phyloP scores from a whole-genome alignment of 192 early-diverging fungal genomes.

The Coemansia sp. region DNA sequence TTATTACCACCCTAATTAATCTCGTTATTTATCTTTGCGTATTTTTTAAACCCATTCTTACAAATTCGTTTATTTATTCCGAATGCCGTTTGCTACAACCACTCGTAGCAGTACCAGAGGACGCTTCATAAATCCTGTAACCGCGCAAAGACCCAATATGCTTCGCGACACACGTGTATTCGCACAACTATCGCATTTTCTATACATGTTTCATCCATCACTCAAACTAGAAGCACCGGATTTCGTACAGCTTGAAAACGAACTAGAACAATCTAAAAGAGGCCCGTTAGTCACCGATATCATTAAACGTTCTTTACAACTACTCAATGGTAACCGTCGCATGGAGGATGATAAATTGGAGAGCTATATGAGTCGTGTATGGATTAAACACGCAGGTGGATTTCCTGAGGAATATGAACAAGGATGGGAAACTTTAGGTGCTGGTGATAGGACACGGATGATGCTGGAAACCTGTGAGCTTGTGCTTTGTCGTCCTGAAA shows the following conservation, averaged over 20 bases:
- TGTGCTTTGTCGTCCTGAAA: slow-evolving; percentile 15
- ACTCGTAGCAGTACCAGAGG: too few species aligned
- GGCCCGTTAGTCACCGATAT: slow-evolving; percentile 7
- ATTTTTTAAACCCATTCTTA: background rate
- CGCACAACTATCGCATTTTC: slow-evolving; percentile 30
- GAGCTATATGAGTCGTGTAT: slow-evolving; percentile 13
- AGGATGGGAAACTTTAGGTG: slow-evolving; percentile 12
- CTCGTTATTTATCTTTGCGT: too few species aligned
- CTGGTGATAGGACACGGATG: slow-evolving; percentile 14
- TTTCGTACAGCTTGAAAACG: slow-evolving; percentile 17
- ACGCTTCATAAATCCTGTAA: too few species aligned
- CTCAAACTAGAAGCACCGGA: slow-evolving; percentile 15
- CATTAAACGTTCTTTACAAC: slow-evolving; percentile 11
- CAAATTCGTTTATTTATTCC: background rate
- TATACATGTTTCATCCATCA: slow-evolving; percentile 15
- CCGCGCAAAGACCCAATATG: background rate
- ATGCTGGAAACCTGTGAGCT: slow-evolving; percentile 31
- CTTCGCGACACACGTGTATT: slow-evolving; percentile 32
- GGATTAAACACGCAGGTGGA: slow-evolving; percentile 7
- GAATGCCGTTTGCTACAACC: slow-evolving; percentile 23
- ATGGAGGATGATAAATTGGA: slow-evolving; percentile 12
- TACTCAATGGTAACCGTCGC: slow-evolving; percentile 14
- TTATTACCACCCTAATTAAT: too few species aligned
- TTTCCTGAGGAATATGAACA: slow-evolving; percentile 1
- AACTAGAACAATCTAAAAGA: too few species aligned